Conservation (phyloP, 345 rosid species). For the Eucalyptus guilfoylei region DNA sequence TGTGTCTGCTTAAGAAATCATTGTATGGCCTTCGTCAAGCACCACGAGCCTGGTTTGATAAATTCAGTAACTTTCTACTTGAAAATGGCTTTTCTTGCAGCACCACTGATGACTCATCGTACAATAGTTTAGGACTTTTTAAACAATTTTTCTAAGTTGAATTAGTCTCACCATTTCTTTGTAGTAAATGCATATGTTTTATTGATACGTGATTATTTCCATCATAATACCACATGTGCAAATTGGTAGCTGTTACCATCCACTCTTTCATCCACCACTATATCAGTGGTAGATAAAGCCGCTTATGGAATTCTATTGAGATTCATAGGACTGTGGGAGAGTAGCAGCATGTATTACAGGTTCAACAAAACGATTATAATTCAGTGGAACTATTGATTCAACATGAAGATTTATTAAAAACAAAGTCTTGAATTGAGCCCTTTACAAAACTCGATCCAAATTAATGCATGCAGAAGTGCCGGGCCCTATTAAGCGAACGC, state of each 20-base stretch:
- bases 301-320: background rate
- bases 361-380: background rate
- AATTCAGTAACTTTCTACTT: no score
- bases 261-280: background rate
- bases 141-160: background rate
- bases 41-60: no score
- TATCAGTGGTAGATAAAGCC: background rate
- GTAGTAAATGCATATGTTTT: background rate
- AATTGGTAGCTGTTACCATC: background rate
- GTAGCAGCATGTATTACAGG: background rate
- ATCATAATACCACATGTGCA: background rate
- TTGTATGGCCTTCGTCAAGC: no score
- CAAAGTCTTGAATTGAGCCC: background rate
- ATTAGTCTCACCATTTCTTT: background rate
- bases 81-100: no score
- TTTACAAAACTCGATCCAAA: background rate
- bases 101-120: no score
- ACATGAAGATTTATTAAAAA: background rate
- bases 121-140: no score
- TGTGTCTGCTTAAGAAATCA: no score
- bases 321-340: no score
- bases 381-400: background rate
- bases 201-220: background rate
- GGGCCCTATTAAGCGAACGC: no score
- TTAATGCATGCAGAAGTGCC: background rate